Evolutionary conservation across 1,284 basidiomycete genomes (phyloP).

Genomic region (Leucocoprinus gongylophorus): DNA sequence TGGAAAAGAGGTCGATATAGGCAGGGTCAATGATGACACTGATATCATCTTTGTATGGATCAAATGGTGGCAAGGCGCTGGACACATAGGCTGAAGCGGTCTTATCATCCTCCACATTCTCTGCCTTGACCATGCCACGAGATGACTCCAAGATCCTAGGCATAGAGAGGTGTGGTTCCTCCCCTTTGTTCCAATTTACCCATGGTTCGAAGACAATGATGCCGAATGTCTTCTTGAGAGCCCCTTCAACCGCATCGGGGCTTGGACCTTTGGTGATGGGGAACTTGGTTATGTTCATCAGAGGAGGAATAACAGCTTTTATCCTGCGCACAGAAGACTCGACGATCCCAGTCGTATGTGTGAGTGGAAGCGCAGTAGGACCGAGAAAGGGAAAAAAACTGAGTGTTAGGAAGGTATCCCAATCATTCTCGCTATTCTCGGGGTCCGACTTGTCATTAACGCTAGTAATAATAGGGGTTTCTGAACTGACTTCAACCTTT

Average conservation of each 20-base stretch:
- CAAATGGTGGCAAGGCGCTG: conserved; percentile 14
- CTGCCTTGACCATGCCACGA: conserved; percentile 31
- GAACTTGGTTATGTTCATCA: conserved; percentile 18
- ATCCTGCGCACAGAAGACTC: conserved; percentile 47
- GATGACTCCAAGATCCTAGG: conserved; percentile 38
- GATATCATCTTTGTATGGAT: conserved; percentile 46
- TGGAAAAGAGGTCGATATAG: conserved; percentile 32
- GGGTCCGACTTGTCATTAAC: not conserved
- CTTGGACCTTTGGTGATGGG: conserved; percentile 14
- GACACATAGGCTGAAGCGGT: conserved; percentile 22
- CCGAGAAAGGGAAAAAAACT: conserved; percentile 37
- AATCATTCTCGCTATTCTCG: not conserved
- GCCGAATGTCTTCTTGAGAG: conserved; percentile 40
- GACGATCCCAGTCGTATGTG: conserved; percentile 45
- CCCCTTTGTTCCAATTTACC: conserved; percentile 34
- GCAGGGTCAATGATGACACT: conserved; percentile 42
- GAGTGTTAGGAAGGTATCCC: conserved; percentile 16
- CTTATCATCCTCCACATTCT: conserved; percentile 12
- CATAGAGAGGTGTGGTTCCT: conserved; percentile 22
- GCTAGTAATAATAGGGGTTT: not conserved
- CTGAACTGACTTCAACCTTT: conserved; percentile 7
- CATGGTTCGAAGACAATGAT: conserved; percentile 50
- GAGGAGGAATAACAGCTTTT: conserved; percentile 26
- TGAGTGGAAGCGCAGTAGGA: conserved; percentile 35
- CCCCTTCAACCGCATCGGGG: conserved; percentile 37